Evolutionary conservation across 306 rosid species (phyloP).

Genomic region (Comarum palustre): DNA sequence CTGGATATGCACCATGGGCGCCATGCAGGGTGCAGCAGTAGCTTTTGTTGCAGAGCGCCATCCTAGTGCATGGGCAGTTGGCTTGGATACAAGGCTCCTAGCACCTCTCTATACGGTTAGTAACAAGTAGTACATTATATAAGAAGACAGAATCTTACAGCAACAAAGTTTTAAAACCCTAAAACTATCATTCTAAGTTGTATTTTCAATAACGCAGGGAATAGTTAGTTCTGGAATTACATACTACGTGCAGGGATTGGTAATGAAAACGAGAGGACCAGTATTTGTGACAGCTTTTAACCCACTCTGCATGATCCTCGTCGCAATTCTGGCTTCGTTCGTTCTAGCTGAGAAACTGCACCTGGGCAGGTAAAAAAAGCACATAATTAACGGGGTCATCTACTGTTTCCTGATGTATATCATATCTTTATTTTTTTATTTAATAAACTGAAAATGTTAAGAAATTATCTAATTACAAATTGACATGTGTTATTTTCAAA

Average conservation of each 20-base stretch:
- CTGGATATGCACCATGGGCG: conserved; percentile 57
- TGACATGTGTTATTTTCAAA: too few species aligned
- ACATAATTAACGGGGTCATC: not conserved
- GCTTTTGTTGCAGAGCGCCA: conserved; percentile 47
- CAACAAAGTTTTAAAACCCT: too few species aligned
- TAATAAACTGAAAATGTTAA: too few species aligned
- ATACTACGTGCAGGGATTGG: conserved; percentile 62
- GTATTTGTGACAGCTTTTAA: conserved; percentile 72
- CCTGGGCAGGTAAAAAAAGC: conserved; percentile 51
- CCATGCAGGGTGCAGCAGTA: conserved; percentile 41
- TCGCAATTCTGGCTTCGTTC: conserved; percentile 45
- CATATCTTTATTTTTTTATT: too few species aligned
- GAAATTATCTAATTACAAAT: too few species aligned
- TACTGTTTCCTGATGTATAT: too few species aligned
- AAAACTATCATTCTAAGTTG: not conserved
- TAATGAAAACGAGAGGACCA: conserved; percentile 64
- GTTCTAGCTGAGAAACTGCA: conserved; percentile 62
- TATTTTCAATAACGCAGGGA: conserved; percentile 40
- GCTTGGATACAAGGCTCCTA: conserved; percentile 56
- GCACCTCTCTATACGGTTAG: conserved; percentile 62
- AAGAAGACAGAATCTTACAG: too few species aligned
- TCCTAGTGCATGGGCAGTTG: conserved; percentile 48
- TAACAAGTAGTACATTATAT: not conserved
- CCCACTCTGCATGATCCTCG: conserved; percentile 67
- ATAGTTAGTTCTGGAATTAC: conserved; percentile 57